A percentile compares a stretch with the other conserved stretches of the same genome.
Conservation (phyloP, 805 yeast genomes). For the Metschnikowia arizonensis region DNA sequence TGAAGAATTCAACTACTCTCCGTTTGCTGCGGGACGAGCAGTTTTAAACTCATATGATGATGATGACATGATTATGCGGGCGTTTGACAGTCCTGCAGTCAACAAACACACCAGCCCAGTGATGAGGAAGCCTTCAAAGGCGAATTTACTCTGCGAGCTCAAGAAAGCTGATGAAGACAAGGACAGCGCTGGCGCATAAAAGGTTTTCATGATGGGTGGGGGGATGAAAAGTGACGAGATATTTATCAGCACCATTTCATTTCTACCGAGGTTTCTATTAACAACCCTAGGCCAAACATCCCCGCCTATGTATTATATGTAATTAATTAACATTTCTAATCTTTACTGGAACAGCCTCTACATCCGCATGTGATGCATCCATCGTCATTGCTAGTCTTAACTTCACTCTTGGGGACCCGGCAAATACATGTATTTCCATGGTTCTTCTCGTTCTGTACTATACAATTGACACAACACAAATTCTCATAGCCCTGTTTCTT, state of each 20-base stretch:
- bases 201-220: too few species aligned
- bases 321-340: slow-evolving; percentile 30
- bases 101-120: slow-evolving; percentile 16
- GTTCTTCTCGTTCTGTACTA: slow-evolving; percentile 56
- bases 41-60: slow-evolving; percentile 40
- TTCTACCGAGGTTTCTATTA: slow-evolving; percentile 6
- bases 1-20: slow-evolving; percentile 62
- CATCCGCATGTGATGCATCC: slow-evolving; percentile 83
- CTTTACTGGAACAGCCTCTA: slow-evolving; percentile 75
- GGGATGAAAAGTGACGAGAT: too few species aligned
- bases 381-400: slow-evolving; percentile 30
- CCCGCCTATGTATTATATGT: slow-evolving; percentile 7
- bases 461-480: slow-evolving; percentile 78
- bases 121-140: background rate
- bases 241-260: too few species aligned
- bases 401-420: slow-evolving; percentile 67
- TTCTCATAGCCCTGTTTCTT: slow-evolving; percentile 81
- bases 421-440: slow-evolving; percentile 73
- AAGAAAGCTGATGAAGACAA: slow-evolving; percentile 8
- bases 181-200: slow-evolving; percentile 6
- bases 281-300: background rate
- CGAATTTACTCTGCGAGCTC: slow-evolving; percentile 14
- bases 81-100: slow-evolving; percentile 30
- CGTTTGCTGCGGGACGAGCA: slow-evolving; percentile 17
- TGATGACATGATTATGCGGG: slow-evolving; percentile 43